Evolutionary conservation across 805 yeast species (phyloP), one percentile per base, ranked within the genome.

Genomic region (Cyberlindnera galapagoensis): DNA sequence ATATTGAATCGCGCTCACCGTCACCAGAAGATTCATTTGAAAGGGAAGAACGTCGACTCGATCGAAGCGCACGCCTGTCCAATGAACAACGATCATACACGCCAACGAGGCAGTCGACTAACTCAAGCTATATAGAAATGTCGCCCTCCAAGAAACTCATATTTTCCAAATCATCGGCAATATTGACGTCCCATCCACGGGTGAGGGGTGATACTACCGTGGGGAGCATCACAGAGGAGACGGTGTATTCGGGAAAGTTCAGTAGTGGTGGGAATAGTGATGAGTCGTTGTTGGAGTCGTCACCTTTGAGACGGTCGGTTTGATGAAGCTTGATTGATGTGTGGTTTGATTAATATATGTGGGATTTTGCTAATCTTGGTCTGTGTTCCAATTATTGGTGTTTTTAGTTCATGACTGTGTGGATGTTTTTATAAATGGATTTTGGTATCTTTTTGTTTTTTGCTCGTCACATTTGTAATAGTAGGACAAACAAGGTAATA

Each of bases 401-500:
- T n/a, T n/a, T n/a, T n/a, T n/a, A n/a, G n/a, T n/a, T n/a, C n/a
- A n/a, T n/a, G n/a, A n/a, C n/a, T n/a, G n/a, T n/a, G n/a, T n/a
- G n/a, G n/a, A n/a, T n/a, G n/a, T n/a, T n/a, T n/a, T n/a, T n/a
- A n/a, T 14, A 11, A 31, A 25, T 31, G 29, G 25, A 12, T 16
- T 6, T 6, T 17, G 17, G 14, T n/a, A n/a, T n/a, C n/a, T n/a
- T n/a, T n/a, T n/a, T n/a, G n/a, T n/a, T n/a, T n/a, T n/a, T n/a
- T 18, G 7, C 14, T n/a, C n/a, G 24, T 18, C 45, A 67, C 54
- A 74, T 54, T 29, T 67, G 49, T 28, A 67, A 39, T 6, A 80
- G 52, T 35, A 80, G 58, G 5, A 70, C 67, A 25, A 80, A 54
- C 36, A 80, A 52, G 2, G 70, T 63, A 6, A 68, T 32, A 46